Conservation (phyloP, 306 rosid species). For the Medicago lupulina region DNA sequence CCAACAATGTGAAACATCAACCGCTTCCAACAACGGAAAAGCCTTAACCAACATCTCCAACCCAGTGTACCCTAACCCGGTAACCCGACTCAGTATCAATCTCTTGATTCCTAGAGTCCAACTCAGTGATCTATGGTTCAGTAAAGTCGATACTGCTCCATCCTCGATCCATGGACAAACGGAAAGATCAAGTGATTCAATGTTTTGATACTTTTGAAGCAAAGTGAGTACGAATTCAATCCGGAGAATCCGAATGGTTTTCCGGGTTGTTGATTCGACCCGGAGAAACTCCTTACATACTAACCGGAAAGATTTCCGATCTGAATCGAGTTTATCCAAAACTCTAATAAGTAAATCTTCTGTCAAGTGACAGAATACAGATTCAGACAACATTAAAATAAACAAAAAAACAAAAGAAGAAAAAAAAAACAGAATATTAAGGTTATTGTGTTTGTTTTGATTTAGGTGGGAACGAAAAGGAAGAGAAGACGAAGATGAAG, state of each 20-base stretch:
- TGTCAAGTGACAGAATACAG: constrained; percentile 45
- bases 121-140: constrained; percentile 45
- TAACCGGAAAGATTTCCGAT: constrained; percentile 57
- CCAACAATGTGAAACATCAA: constrained; percentile 66
- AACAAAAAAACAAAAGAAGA: background rate
- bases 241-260: constrained; percentile 54
- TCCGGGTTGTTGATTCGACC: constrained; percentile 50
- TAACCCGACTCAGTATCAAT: constrained; percentile 57
- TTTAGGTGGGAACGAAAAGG: constrained; percentile 61
- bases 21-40: constrained; percentile 53
- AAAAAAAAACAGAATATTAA: background rate
- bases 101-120: constrained; percentile 53
- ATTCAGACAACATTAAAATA: constrained; percentile 37
- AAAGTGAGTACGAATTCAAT: constrained; percentile 51
- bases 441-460: background rate
- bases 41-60: constrained; percentile 54
- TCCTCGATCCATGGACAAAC: constrained; percentile 62
- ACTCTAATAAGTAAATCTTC: constrained; percentile 59
- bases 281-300: constrained; percentile 67
- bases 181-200: constrained; percentile 58
- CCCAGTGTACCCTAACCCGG: constrained; percentile 59
- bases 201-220: constrained; percentile 47
- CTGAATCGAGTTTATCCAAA: constrained; percentile 36
- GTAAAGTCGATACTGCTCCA: constrained; percentile 45
- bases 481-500: constrained; percentile 50